Base-by-base conservation (phyloP, 768 basidiomycete species). In the Brasilioporus rufonigricans region DNA sequence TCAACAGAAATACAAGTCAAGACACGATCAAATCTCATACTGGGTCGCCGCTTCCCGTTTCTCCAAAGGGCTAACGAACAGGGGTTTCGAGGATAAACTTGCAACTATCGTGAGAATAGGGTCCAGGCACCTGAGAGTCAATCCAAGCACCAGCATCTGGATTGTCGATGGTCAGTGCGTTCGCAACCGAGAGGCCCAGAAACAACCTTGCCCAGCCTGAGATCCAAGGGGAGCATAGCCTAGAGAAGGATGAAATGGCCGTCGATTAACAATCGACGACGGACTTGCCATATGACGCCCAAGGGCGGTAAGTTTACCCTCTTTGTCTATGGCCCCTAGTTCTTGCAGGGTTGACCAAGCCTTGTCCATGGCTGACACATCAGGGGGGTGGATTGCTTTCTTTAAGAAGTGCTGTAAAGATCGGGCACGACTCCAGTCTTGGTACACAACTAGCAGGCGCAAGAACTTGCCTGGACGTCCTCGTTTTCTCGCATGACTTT, bases 191-290 rank as follows among this genome's bases (percentile, higher is more conserved):
- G 16, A 50, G 19, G 16, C 7, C 5, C 11, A 11, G 38, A 43
- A 12, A 52, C 43, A 26, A 89, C 89, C 78, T 97, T 98, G 9
- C 84, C 91, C 26, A 98, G 78, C 38, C 92, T 80, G 11, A 95
- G 74, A 70, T 98, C 95, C 14, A 96, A 74, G 1, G 94, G 94
- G n/a, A 97, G 78, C 71, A 86, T 80, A 3, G 90, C 80, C 90
- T 93, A 61, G 13, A 54, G 24, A 50, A 41, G n/a, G 7, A 44
- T 53, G 33, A 59, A 44, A 35, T 11, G 43, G 3, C 2, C 12
- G 13, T 44, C 18, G 7, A 48, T 27, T 9, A 41, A 26, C 4
- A 3, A 12, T 13, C 18, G 31, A 12, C 18, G 14, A 46, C 3
- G 27, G 2, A 61, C 78, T 53, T 59, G 85, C 87, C 66, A 95